Percentiles rank a stretch among this genome's conserved stretches.
These are phyloP conservation scores for Aphanomyces astaci DNA, from an alignment of 352 stramenopile genomes.

Conservation along the genomic window DNA sequence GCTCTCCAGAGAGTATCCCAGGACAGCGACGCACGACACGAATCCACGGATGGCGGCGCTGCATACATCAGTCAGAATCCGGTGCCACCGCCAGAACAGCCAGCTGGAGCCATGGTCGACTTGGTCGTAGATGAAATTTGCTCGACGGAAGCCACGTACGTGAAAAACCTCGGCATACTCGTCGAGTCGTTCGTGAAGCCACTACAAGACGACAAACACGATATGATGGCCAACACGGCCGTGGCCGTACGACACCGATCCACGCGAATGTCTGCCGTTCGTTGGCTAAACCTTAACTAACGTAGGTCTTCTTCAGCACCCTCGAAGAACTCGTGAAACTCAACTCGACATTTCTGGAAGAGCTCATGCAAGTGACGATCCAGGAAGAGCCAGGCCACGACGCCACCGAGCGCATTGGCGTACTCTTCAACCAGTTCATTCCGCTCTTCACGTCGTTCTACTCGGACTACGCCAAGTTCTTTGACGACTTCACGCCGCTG, in stretches of 20 bases:
- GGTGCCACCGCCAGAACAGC: not conserved
- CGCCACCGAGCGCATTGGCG: slow-evolving; percentile 44
- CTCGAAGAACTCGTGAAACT: slow-evolving; percentile 72
- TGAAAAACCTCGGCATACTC: slow-evolving; percentile 61
- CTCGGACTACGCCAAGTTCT: slow-evolving; percentile 75
- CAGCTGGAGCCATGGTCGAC: slow-evolving; percentile 30
- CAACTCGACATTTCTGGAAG: slow-evolving; percentile 74
- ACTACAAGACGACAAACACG: slow-evolving; percentile 65
- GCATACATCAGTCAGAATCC: not conserved
- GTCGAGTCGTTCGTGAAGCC: slow-evolving; percentile 75
- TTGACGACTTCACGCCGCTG: slow-evolving; percentile 58
- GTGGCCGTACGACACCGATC: slow-evolving; percentile 37
- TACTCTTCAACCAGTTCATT: slow-evolving; percentile 72
- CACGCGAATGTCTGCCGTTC: no score
- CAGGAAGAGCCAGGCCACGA: slow-evolving; percentile 28
- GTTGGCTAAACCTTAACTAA: no score
- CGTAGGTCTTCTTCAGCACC: slow-evolving; percentile 78
- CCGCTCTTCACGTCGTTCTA: slow-evolving; percentile 76
- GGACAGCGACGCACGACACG: not conserved
- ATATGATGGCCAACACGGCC: slow-evolving; percentile 74
- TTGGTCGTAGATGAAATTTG: slow-evolving; percentile 76
- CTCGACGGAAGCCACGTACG: slow-evolving; percentile 67
- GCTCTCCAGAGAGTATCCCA: not conserved
- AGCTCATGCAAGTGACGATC: slow-evolving; percentile 34
- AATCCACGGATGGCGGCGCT: not conserved